Conservation (phyloP, 225 moss, liverwort and hornwort species). For the Bryoerythrophyllum caledonicum region DNA sequence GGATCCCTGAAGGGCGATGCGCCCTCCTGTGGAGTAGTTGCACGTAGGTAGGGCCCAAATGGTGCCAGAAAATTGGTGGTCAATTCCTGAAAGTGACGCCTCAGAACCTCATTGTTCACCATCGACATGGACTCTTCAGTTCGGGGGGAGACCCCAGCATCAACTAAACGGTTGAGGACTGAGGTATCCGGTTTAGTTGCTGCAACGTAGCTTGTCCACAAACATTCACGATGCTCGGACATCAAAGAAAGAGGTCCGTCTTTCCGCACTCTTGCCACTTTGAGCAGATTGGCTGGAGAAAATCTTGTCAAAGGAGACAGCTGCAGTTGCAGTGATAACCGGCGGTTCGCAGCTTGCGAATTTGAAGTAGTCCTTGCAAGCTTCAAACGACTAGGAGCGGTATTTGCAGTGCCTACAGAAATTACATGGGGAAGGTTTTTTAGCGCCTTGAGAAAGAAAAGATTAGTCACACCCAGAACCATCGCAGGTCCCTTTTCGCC, state of each 20-base stretch:
- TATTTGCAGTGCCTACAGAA: slow-evolving; percentile 70
- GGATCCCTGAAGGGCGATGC: slow-evolving; percentile 93
- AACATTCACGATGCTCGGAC: slow-evolving; percentile 94
- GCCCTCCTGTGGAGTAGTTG: slow-evolving; percentile 91
- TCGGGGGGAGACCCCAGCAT: slow-evolving; percentile 82
- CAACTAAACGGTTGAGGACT: slow-evolving; percentile 90
- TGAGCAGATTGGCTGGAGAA: slow-evolving; percentile 93
- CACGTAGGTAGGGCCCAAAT: slow-evolving; percentile 92
- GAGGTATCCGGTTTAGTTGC: slow-evolving; percentile 96
- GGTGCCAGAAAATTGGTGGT: slow-evolving; percentile 96
- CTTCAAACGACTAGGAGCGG: slow-evolving; percentile 64
- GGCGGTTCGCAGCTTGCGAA: slow-evolving; percentile 46
- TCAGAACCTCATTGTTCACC: slow-evolving; percentile 96
- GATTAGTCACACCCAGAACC: slow-evolving; percentile 95
- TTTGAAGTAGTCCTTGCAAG: slow-evolving; percentile 38
- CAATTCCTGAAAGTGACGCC: slow-evolving; percentile 89
- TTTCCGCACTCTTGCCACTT: slow-evolving; percentile 85
- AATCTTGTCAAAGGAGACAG: slow-evolving; percentile 90
- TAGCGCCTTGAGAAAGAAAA: slow-evolving; percentile 92
- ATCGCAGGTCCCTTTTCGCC: slow-evolving; percentile 87
- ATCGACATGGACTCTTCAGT: slow-evolving; percentile 97
- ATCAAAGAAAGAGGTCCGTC: slow-evolving; percentile 93
- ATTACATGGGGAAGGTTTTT: slow-evolving; percentile 89
- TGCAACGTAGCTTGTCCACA: slow-evolving; percentile 85
- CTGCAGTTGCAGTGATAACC: slow-evolving; percentile 61